These are phyloP conservation scores for Talaromyces borbonicus DNA, from an alignment of 495 filamentous ascomycete genomes.

Conservation along the genomic window DNA sequence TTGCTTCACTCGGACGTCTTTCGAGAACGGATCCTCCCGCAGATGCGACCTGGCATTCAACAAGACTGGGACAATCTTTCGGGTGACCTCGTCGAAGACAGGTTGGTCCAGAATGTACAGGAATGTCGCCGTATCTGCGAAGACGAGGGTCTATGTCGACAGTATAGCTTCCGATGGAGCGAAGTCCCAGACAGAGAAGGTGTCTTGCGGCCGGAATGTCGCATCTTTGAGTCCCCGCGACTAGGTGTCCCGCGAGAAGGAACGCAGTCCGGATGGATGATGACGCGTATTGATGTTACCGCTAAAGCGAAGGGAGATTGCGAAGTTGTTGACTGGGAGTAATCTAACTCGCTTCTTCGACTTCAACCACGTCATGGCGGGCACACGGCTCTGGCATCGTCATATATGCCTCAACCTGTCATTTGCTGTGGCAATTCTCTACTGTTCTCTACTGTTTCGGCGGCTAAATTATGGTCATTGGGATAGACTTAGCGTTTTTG, in stretches of 20 bases:
- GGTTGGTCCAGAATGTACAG: slow-evolving; percentile 18
- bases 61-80: slow-evolving; percentile 37
- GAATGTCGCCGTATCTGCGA: slow-evolving; percentile 29
- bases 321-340: slow-evolving; percentile 16
- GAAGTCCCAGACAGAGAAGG: slow-evolving; percentile 8
- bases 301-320: slow-evolving; percentile 25
- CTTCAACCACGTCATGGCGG: too few species aligned
- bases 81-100: slow-evolving; percentile 21
- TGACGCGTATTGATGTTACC: slow-evolving; percentile 23
- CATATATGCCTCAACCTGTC: not conserved
- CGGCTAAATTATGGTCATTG: not conserved
- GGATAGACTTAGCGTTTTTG: too few species aligned
- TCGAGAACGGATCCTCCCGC: slow-evolving; percentile 32
- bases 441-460: not conserved
- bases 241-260: slow-evolving; percentile 20
- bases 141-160: slow-evolving; percentile 19
- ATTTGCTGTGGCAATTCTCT: not conserved
- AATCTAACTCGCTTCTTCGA: too few species aligned
- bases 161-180: slow-evolving; percentile 24
- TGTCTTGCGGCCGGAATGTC: slow-evolving; percentile 17
- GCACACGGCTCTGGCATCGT: too few species aligned
- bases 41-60: slow-evolving; percentile 21
- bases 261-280: slow-evolving; percentile 28
- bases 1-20: slow-evolving; percentile 37
- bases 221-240: slow-evolving; percentile 22